phyloP scores from a whole-genome alignment of 257 asterid genomes.

The Fraxinus excelsior region DNA sequence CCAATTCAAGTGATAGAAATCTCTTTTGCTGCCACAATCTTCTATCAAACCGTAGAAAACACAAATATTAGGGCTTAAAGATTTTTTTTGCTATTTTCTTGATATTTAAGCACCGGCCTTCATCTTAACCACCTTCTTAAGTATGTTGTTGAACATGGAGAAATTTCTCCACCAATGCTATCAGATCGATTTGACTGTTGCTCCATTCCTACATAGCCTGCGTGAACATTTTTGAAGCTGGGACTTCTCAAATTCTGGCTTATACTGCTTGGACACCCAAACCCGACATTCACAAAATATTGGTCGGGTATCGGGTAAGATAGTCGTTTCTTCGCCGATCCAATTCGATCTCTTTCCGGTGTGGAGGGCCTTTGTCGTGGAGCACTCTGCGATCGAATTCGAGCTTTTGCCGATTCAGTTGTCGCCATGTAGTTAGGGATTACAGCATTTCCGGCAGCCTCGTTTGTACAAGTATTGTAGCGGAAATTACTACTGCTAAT shows the following conservation, averaged over 20 bases:
- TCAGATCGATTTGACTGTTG: slow-evolving; percentile 61
- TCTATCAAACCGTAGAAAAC: slow-evolving; percentile 19
- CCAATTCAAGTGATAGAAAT: slow-evolving; percentile 19
- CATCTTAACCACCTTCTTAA: slow-evolving; percentile 76
- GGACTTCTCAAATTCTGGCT: slow-evolving; percentile 69
- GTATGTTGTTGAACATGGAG: slow-evolving; percentile 90
- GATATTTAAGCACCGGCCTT: slow-evolving; percentile 12
- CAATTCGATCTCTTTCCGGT: slow-evolving; percentile 72
- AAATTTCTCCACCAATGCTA: slow-evolving; percentile 78
- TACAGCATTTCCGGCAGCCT: slow-evolving; percentile 24
- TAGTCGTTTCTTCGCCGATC: slow-evolving; percentile 64
- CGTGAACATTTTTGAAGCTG: slow-evolving; percentile 84
- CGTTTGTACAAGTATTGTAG: slow-evolving; percentile 40
- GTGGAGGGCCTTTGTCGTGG: slow-evolving; percentile 83
- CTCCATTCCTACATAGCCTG: slow-evolving; percentile 82
- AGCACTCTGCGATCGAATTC: slow-evolving; percentile 84
- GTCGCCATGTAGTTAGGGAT: slow-evolving; percentile 90
- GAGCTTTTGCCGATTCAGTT: slow-evolving; percentile 83
- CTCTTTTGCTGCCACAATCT: background rate
- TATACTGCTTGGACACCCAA: slow-evolving; percentile 33
- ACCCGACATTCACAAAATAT: slow-evolving; percentile 38
- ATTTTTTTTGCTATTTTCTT: background rate
- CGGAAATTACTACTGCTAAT: slow-evolving; percentile 34
- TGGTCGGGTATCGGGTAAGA: slow-evolving; percentile 77
- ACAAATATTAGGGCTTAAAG: slow-evolving; percentile 10